Conservation (phyloP, 148 eudicot species). For the Cornus florida region DNA sequence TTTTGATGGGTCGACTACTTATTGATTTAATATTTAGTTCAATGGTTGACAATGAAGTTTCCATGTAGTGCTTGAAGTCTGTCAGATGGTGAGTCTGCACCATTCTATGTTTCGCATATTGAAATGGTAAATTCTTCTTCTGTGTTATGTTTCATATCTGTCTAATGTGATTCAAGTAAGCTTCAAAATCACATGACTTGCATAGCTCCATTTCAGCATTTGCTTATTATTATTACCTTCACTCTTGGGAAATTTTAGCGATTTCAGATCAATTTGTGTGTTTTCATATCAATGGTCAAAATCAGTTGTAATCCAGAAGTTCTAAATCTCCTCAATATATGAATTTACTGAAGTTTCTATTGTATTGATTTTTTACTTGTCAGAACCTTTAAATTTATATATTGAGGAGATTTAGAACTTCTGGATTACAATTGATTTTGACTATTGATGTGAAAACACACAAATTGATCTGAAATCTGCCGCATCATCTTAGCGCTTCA, state of each 20-base stretch:
- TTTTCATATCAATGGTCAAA: neutral
- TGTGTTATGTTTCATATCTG: slow-evolving; percentile 1
- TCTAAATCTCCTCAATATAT: neutral
- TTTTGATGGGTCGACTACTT: neutral
- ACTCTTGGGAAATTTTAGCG: neutral
- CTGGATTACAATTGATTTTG: no score
- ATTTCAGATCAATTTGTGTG: neutral
- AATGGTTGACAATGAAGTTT: neutral
- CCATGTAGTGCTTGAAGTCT: neutral
- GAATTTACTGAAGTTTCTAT: neutral
- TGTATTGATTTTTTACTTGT: no score
- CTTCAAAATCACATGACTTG: neutral
- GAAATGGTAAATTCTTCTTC: neutral
- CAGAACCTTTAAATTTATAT: no score
- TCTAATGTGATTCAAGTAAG: neutral
- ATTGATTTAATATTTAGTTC: neutral
- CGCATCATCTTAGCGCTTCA: no score
- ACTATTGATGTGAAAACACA: no score
- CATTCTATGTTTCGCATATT: neutral
- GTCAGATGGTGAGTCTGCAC: neutral
- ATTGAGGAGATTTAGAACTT: no score
- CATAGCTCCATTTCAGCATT: neutral
- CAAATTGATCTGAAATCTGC: no score
- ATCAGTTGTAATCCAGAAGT: neutral
- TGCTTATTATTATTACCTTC: neutral